These are phyloP conservation scores for Backusella parvicylindrica DNA, from an alignment of 192 early-diverging fungal genomes.

Conservation along the genomic window DNA sequence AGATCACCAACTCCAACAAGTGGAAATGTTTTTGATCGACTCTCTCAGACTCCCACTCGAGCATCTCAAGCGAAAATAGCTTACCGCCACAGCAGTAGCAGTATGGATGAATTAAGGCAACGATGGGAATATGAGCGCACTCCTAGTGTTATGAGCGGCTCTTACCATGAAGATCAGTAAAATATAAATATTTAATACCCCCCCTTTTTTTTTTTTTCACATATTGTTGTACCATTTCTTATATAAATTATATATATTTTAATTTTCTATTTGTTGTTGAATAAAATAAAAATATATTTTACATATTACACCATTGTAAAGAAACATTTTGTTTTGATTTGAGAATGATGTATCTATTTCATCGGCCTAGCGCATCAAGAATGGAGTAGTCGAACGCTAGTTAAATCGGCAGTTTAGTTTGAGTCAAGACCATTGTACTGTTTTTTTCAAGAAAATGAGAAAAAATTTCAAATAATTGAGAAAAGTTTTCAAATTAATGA, in stretches of 20 bases:
- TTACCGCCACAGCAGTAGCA: conserved; percentile 31
- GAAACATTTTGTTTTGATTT: too few relatives aligned
- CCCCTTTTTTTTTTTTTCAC: background rate
- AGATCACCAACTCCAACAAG: conserved; percentile 9
- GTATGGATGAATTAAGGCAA: conserved; percentile 29
- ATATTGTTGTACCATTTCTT: background rate
- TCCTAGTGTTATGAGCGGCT: conserved; percentile 17
- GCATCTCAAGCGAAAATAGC: conserved; percentile 33
- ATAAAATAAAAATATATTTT: background rate
- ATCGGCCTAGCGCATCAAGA: too few relatives aligned
- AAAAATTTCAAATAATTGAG: too few relatives aligned
- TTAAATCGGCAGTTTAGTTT: background rate
- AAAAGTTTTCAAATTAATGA: too few relatives aligned
- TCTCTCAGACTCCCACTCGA: conserved; percentile 29
- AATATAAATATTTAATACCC: conserved; percentile 1
- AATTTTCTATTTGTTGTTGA: background rate
- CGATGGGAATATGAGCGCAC: conserved; percentile 23
- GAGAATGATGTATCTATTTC: too few relatives aligned
- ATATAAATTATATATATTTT: background rate
- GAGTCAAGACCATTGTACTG: background rate
- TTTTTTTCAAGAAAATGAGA: too few relatives aligned
- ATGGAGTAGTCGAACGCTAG: too few relatives aligned
- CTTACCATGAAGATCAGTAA: conserved; percentile 11
- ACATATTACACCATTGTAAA: background rate
- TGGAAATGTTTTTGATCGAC: conserved; percentile 32